Percentiles rank a stretch among this genome's conserved stretches.
Evolutionary conservation across 73 alveolate genomes (phyloP).

Genomic region (Strombidium stylifer): DNA sequence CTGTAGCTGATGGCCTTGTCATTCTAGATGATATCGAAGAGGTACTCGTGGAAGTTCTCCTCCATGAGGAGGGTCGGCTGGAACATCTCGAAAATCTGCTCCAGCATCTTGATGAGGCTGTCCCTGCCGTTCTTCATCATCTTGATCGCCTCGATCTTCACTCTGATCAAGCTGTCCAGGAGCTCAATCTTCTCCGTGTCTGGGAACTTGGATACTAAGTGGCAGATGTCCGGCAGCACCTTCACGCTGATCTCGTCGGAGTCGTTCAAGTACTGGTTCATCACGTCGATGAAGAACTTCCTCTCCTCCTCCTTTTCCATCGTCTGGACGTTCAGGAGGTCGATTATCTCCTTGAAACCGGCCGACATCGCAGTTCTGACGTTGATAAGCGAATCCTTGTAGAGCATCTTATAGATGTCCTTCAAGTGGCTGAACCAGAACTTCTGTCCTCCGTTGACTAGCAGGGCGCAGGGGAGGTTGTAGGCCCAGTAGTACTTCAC

Average conservation of each 20-base stretch:
- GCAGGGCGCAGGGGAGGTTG: slow-evolving; percentile 17
- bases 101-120: slow-evolving; percentile 3
- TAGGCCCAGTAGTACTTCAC: slow-evolving; percentile 37
- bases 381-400: slow-evolving; percentile 14
- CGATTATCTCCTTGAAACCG: slow-evolving; percentile 16
- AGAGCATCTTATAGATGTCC: slow-evolving; percentile 2
- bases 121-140: not conserved
- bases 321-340: slow-evolving; percentile 9
- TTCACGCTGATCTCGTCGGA: slow-evolving; percentile 19
- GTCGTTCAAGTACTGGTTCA: not conserved
- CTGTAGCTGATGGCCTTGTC: slow-evolving; percentile 13
- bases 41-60: slow-evolving; percentile 2
- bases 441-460: slow-evolving; percentile 13
- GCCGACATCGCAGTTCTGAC: slow-evolving; percentile 12
- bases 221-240: slow-evolving; percentile 16
- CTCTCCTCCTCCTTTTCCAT: slow-evolving; percentile 2
- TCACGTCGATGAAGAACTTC: slow-evolving; percentile 20
- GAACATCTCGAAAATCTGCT: slow-evolving; percentile 4
- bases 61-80: slow-evolving; percentile 14
- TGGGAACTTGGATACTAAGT: slow-evolving; percentile 16
- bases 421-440: slow-evolving; percentile 19
- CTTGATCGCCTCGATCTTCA: not conserved
- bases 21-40: slow-evolving; percentile 1
- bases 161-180: slow-evolving; percentile 19
- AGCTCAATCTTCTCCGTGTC: slow-evolving; percentile 1